phyloP scores from a whole-genome alignment of 495 filamentous ascomycete species.

The Penicillium taxi region DNA sequence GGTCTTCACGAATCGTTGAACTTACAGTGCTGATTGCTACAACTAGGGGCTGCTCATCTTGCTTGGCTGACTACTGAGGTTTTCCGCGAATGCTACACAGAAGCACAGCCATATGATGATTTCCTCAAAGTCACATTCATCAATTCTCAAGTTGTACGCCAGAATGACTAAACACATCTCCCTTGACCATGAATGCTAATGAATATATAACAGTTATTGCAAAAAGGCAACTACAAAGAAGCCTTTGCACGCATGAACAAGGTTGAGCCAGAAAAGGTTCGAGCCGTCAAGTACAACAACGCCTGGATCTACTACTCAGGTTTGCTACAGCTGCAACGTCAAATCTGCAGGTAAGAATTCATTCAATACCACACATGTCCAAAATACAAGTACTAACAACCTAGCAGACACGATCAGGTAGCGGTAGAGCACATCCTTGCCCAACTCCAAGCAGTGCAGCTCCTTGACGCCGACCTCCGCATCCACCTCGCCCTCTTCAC shows the following conservation, averaged over 20 bases:
- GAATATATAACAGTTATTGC: constrained; percentile 31
- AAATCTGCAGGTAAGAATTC: constrained; percentile 51
- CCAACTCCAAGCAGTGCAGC: constrained; percentile 48
- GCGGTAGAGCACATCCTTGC: constrained; percentile 58
- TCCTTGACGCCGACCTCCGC: constrained; percentile 59
- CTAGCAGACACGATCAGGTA: constrained; percentile 52
- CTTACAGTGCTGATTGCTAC: constrained; percentile 13
- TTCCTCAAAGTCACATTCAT: constrained; percentile 59
- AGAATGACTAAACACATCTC: no score
- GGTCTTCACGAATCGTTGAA: background rate
- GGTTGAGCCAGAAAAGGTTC: constrained; percentile 58
- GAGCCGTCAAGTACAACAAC: constrained; percentile 70
- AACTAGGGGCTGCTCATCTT: constrained; percentile 50
- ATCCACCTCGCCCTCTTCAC: constrained; percentile 62
- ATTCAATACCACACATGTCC: background rate
- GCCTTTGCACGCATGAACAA: constrained; percentile 58
- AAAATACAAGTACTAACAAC: constrained; percentile 15
- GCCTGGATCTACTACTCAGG: constrained; percentile 69
- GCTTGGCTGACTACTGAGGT: constrained; percentile 63
- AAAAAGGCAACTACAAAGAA: constrained; percentile 63
- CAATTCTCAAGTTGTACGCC: constrained; percentile 46
- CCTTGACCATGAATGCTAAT: background rate
- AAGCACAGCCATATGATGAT: constrained; percentile 64
- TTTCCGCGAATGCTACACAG: constrained; percentile 65
- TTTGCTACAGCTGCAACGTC: constrained; percentile 60